A percentile compares a stretch with the other conserved stretches of the same genome.
phyloP scores from a whole-genome alignment of 2,329 filamentous ascomycete genomes.

The Gyromitra esculenta region DNA sequence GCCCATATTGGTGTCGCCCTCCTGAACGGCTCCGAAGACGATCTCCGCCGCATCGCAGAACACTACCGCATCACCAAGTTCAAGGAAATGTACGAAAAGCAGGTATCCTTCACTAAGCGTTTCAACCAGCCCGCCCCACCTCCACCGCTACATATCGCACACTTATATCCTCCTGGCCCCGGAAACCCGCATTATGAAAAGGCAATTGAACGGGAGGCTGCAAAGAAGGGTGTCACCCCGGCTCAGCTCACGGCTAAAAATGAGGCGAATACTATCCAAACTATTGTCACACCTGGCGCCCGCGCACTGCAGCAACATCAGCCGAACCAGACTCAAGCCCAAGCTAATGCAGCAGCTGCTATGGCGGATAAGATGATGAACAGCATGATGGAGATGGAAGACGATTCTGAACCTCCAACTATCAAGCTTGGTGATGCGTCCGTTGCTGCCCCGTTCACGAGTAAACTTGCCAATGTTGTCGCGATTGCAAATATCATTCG shows the following conservation, averaged over 20 bases:
- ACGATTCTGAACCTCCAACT: conserved; percentile 88
- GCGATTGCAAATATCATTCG: conserved; percentile 98
- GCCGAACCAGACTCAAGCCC: conserved; percentile 63
- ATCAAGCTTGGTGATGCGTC: conserved; percentile 98
- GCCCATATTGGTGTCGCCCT: conserved; percentile 96
- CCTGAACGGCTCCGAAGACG: conserved; percentile 91
- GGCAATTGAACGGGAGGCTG: conserved; percentile 85
- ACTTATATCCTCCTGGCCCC: conserved; percentile 90
- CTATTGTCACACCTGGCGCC: conserved; percentile 74
- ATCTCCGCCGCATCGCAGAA: conserved; percentile 89
- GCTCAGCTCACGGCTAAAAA: conserved; percentile 68
- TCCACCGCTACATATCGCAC: conserved; percentile 89
- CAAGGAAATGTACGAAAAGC: conserved; percentile 99
- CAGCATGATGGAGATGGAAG: conserved; percentile 90
- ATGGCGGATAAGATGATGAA: conserved; percentile 88
- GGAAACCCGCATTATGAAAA: conserved; percentile 93
- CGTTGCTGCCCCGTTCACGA: conserved; percentile 95
- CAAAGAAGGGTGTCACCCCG: conserved; percentile 76
- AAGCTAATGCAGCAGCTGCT: conserved; percentile 74
- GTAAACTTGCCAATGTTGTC: conserved; percentile 94
- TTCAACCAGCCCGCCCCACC: conserved; percentile 96
- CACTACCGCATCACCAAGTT: conserved; percentile 94
- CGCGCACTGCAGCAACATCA: conserved; percentile 65
- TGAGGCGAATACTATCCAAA: conserved; percentile 69
- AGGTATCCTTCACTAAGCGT: conserved; percentile 86